A percentile compares a stretch with the other conserved stretches of the same genome.
Conservation (phyloP, 768 basidiomycete genomes). For the Chlorophyllum brunneum region DNA sequence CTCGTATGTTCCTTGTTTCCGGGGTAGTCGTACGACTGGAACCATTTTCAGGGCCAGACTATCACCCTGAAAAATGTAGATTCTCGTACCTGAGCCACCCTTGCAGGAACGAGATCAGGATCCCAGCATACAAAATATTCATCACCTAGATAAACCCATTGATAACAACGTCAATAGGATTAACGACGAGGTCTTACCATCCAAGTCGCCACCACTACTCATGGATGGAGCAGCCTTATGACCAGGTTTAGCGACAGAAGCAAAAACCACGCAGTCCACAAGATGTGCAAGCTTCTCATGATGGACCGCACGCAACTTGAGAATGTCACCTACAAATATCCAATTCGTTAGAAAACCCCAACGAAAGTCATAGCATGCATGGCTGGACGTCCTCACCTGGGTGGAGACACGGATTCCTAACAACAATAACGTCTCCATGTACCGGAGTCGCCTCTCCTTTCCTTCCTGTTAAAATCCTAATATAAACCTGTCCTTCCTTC, state of each 20-base stretch:
- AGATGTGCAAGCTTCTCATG: constrained; percentile 49
- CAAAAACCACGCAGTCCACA: constrained; percentile 66
- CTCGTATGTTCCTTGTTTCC: constrained; percentile 51
- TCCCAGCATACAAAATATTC: constrained; percentile 73
- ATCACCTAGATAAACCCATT: constrained; percentile 37
- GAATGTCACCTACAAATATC: constrained; percentile 45
- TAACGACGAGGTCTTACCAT: constrained; percentile 31
- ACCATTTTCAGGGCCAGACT: not conserved
- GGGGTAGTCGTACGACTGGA: constrained; percentile 65
- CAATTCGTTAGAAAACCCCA: not conserved
- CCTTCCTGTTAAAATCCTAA: constrained; percentile 49
- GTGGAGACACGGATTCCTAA: constrained; percentile 67
- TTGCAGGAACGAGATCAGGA: constrained; percentile 52
- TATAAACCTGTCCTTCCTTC: constrained; percentile 60
- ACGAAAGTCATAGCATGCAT: constrained; percentile 5
- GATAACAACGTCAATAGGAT: not conserved
- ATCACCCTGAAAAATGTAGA: not conserved
- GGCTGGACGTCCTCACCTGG: too few species aligned
- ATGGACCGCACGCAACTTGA: constrained; percentile 59
- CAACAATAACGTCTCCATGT: constrained; percentile 59
- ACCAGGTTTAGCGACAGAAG: constrained; percentile 51
- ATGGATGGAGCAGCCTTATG: constrained; percentile 63
- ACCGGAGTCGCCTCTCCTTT: constrained; percentile 53
- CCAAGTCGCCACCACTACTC: constrained; percentile 67
- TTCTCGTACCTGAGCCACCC: constrained; percentile 45